phyloP scores from a whole-genome alignment of 495 filamentous ascomycete species.

The Aspergillus saccharolyticus region DNA sequence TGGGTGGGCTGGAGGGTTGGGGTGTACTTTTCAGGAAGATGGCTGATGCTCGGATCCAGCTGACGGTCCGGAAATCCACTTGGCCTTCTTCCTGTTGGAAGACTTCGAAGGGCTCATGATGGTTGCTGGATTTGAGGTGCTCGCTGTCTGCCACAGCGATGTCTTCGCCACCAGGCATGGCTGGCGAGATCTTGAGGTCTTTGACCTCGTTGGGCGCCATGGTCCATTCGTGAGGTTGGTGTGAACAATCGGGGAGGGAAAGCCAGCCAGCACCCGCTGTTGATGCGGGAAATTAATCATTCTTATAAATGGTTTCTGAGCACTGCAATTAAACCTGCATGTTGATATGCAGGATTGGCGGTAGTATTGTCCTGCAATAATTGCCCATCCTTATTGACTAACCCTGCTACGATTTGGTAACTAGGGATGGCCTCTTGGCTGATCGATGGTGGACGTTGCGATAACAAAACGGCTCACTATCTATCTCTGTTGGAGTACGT shows the following conservation, averaged over 20 bases:
- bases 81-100: slow-evolving; percentile 47
- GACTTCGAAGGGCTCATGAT: slow-evolving; percentile 39
- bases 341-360: neutral
- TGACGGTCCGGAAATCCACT: slow-evolving; percentile 53
- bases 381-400: neutral
- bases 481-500: neutral
- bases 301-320: neutral
- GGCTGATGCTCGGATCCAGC: slow-evolving; percentile 51
- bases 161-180: slow-evolving; percentile 3
- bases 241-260: neutral
- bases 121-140: slow-evolving; percentile 19
- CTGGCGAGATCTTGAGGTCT: slow-evolving; percentile 12
- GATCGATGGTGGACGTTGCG: neutral
- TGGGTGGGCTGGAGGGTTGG: neutral
- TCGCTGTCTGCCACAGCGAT: slow-evolving; percentile 10
- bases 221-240: neutral
- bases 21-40: slow-evolving; percentile 51
- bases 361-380: neutral
- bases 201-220: slow-evolving; percentile 6
- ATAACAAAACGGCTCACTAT: neutral
- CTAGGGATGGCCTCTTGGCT: neutral
- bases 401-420: neutral
- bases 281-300: neutral
- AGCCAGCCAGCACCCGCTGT: too few species aligned
- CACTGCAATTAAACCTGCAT: neutral